A percentile compares a stretch with the other conserved stretches of the same genome.
Evolutionary conservation across 2,329 filamentous ascomycete genomes (phyloP).

Genomic region (Diaporthe capsici): DNA sequence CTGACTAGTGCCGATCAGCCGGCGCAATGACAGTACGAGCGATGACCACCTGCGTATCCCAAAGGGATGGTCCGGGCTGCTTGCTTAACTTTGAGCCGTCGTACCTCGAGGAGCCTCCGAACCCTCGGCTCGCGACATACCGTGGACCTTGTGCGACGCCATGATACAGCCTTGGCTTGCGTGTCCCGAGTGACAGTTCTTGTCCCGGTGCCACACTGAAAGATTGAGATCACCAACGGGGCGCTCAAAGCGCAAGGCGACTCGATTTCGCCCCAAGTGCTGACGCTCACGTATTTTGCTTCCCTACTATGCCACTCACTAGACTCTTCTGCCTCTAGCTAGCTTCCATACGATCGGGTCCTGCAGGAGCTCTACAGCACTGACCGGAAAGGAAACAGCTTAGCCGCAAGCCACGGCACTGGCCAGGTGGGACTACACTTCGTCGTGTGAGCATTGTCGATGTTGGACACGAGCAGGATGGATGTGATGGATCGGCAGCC

Average conservation of each 20-base stretch:
- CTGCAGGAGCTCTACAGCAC: conserved; percentile 21
- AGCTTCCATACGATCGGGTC: conserved; percentile 15
- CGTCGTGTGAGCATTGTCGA: neutral
- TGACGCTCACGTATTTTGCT: neutral
- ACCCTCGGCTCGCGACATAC: neutral
- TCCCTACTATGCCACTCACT: neutral
- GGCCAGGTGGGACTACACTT: conserved; percentile 15
- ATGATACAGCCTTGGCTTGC: neutral
- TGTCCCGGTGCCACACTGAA: conserved; percentile 14
- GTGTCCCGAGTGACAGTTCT: conserved; percentile 19
- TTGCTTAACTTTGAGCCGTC: neutral
- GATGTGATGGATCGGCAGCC: neutral
- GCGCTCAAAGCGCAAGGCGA: conserved; percentile 8
- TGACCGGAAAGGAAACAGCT: neutral
- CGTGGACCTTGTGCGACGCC: conserved; percentile 1
- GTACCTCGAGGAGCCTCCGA: conserved; percentile 9
- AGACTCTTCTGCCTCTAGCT: neutral
- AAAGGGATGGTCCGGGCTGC: neutral
- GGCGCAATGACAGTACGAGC: conserved; percentile 11
- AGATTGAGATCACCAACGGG: neutral
- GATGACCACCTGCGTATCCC: conserved; percentile 1
- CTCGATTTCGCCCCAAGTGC: neutral
- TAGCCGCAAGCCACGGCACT: conserved; percentile 36
- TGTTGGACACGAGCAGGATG: conserved; percentile 21
- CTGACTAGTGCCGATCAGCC: conserved; percentile 14